Evolutionary conservation across 2,329 filamentous ascomycete genomes (phyloP).

Genomic region (Arthrobotrys conoides): DNA sequence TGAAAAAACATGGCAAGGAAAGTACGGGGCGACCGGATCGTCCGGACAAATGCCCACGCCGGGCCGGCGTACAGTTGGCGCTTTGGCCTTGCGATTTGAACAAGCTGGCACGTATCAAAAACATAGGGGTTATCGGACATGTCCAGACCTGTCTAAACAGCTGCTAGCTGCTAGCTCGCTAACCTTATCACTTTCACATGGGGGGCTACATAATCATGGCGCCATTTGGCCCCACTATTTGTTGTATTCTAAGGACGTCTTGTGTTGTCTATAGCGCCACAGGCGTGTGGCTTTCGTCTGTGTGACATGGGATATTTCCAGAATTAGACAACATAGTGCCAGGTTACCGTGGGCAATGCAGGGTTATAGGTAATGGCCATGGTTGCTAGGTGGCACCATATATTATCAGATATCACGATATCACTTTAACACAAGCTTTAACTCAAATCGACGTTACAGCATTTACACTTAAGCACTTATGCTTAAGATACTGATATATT

Average conservation of each 20-base stretch:
- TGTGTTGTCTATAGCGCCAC: conserved; percentile 31
- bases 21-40: conserved; percentile 2
- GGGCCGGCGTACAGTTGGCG: conserved; percentile 24
- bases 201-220: conserved; percentile 12
- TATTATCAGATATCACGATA: too few species aligned
- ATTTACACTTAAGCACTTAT: too few species aligned
- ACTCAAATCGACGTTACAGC: too few species aligned
- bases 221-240: conserved; percentile 32
- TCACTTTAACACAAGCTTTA: too few species aligned
- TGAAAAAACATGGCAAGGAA: conserved; percentile 15
- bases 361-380: too few species aligned
- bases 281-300: conserved; percentile 14
- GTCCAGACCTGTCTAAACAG: conserved; percentile 15
- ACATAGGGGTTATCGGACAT: conserved; percentile 35
- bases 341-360: too few species aligned
- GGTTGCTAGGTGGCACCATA: too few species aligned
- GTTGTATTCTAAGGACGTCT: conserved; percentile 25
- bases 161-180: conserved; percentile 29
- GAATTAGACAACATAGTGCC: neutral
- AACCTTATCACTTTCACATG: conserved; percentile 33
- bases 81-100: conserved; percentile 24
- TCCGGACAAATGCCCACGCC: conserved; percentile 18
- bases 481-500: too few species aligned
- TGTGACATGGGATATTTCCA: conserved; percentile 13
- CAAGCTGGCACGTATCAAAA: conserved; percentile 24